Evolutionary conservation across 1,284 basidiomycete species (phyloP), one percentile per base, ranked within the genome.

Genomic region (Pulchroboletus neoregius): DNA sequence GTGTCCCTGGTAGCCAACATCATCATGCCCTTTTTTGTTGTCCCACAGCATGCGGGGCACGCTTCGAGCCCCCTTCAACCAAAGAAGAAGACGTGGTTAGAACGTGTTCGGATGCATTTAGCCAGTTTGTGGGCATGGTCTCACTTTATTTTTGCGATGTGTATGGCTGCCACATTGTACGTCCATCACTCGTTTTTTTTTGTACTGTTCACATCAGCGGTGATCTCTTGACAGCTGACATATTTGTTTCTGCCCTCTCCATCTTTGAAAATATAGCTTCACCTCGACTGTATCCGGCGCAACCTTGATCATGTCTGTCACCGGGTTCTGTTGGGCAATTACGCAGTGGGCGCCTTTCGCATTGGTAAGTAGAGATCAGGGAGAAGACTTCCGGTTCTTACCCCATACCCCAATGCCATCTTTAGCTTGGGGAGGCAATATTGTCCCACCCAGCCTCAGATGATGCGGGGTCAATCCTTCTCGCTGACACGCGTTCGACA

Each of bases 301-400:
- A 16, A 86, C 82, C 0, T 54, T 80, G 20, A 72, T 91, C 38
- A 75, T 91, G 31, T 76, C 81, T 8, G 52, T 84, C 11, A 78
- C 80, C 4, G 89, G 89, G 0, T 81, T 91, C 54, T 80, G 85
- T 9, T 91, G 84, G 84, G 86, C 87, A 2, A 75, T 91, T 45
- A 79, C 82, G 0, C 80, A 82, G 64, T 91, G 89, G 90, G 87
- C 78, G 8, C 87, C 87, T 4, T 89, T 87, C 63, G 78, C 86
- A 1, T 64, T 90, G 60, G 86, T 87, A 55, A 49, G 80, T 70
- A 5, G 22, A n/a, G n/a, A n/a, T n/a, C n/a, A n/a, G n/a, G n/a
- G n/a, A n/a, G n/a, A n/a, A n/a, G n/a, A n/a, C n/a, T n/a, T n/a
- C 28, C 32, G 7, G 35, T 44, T 37, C 45, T 63, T 60, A 63